phyloP scores from a whole-genome alignment of 768 basidiomycete genomes.

The Lentinula guzmanii region DNA sequence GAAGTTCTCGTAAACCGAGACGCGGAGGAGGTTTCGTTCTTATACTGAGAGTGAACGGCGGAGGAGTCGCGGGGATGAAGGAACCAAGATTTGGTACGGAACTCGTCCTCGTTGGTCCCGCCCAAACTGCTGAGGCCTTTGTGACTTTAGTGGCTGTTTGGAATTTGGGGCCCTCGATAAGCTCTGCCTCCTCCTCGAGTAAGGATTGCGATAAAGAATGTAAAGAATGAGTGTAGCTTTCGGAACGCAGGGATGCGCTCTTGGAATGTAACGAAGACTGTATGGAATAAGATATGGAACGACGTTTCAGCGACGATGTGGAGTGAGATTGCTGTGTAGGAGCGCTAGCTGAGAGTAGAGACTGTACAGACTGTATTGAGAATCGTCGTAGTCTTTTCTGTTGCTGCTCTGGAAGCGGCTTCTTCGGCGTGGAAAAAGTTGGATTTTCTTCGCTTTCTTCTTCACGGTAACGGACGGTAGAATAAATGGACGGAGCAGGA shows the following conservation, averaged over 20 bases:
- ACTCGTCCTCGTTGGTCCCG: neutral
- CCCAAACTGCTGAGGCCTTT: neutral
- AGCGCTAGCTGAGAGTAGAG: neutral
- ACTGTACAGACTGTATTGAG: neutral
- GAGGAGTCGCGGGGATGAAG: neutral
- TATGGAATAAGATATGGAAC: neutral
- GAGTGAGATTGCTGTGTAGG: neutral
- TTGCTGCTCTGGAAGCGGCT: neutral
- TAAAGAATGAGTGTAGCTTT: neutral
- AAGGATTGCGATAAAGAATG: slow-evolving; percentile 1
- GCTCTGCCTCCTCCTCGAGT: slow-evolving; percentile 3
- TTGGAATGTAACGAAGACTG: neutral
- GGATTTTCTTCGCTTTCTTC: neutral
- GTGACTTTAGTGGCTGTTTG: neutral
- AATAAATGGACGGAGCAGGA: slow-evolving; percentile 1
- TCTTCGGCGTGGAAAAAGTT: neutral
- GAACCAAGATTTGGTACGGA: neutral
- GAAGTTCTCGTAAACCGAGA: slow-evolving; percentile 15
- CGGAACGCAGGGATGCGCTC: neutral
- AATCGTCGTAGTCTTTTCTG: neutral
- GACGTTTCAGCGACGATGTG: neutral
- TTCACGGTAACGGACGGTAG: neutral
- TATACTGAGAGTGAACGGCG: neutral
- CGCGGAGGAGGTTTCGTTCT: slow-evolving; percentile 5
- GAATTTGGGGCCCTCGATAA: neutral